phyloP scores from a whole-genome alignment of 495 filamentous ascomycete genomes.

The Pyrenopolyporus hunteri region DNA sequence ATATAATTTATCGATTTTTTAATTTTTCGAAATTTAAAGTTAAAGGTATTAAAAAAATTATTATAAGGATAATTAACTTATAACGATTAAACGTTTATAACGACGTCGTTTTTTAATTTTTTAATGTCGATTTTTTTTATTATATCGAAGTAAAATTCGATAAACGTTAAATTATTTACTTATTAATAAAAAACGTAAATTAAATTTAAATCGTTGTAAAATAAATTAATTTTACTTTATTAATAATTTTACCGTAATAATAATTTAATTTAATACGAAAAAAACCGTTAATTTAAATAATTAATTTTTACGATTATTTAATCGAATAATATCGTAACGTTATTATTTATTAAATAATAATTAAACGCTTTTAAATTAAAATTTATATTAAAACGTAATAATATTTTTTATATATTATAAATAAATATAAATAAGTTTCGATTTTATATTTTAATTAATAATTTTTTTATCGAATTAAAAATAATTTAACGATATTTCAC shows the following conservation, averaged over 20 bases:
- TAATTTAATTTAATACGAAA: neutral
- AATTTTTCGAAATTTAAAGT: no score
- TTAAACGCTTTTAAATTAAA: no score
- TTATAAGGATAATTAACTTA: slow-evolving; percentile 56
- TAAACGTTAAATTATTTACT: neutral
- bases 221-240: neutral
- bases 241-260: neutral
- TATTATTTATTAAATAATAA: no score
- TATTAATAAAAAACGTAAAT: neutral
- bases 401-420: no score
- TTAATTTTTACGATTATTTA: neutral
- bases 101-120: neutral
- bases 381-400: no score
- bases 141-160: neutral
- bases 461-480: no score
- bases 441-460: no score
- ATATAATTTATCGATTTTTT: neutral
- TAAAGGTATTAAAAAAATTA: slow-evolving; percentile 79
- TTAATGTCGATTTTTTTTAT: neutral
- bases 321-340: neutral
- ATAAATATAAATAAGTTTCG: no score
- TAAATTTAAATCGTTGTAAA: neutral
- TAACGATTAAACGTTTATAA: neutral
- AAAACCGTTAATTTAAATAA: slow-evolving; percentile 61
- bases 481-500: no score